phyloP scores from a whole-genome alignment of 768 basidiomycete species.

The Leucocoprinus leucothites region DNA sequence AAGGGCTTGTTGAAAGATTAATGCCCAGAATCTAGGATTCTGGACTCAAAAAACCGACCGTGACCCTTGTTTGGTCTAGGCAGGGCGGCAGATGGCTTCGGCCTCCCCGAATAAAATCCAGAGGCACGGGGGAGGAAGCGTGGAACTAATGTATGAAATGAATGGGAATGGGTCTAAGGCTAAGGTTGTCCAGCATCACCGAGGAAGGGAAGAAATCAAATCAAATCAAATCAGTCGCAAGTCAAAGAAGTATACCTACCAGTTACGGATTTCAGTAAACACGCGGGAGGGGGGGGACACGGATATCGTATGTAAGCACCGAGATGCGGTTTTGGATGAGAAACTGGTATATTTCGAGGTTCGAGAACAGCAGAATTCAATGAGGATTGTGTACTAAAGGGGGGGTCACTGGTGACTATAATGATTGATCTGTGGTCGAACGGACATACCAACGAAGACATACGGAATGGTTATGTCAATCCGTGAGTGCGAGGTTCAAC shows the following conservation, averaged over 20 bases:
- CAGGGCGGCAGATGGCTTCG: too few species aligned
- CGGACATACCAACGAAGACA: neutral
- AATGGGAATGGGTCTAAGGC: too few species aligned
- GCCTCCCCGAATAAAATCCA: neutral
- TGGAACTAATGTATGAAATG: too few species aligned
- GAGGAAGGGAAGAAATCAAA: conserved; percentile 7
- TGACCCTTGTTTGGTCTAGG: too few species aligned
- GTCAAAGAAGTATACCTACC: neutral
- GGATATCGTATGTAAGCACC: neutral
- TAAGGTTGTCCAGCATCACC: neutral
- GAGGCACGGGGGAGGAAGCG: too few species aligned
- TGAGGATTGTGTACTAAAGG: too few species aligned
- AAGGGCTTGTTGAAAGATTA: neutral
- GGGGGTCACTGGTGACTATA: too few species aligned
- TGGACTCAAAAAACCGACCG: too few species aligned
- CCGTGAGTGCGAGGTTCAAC: neutral
- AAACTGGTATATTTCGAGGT: too few species aligned
- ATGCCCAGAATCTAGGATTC: conserved; percentile 19
- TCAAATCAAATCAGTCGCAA: neutral
- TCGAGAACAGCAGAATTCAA: too few species aligned
- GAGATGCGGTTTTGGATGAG: neutral
- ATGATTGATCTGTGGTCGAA: too few species aligned
- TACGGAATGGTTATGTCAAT: neutral
- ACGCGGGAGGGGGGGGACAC: neutral
- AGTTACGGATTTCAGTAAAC: neutral